These are phyloP conservation scores for Fusarium miscanthi DNA, from an alignment of 2,329 filamentous ascomycete species.

Conservation along the genomic window DNA sequence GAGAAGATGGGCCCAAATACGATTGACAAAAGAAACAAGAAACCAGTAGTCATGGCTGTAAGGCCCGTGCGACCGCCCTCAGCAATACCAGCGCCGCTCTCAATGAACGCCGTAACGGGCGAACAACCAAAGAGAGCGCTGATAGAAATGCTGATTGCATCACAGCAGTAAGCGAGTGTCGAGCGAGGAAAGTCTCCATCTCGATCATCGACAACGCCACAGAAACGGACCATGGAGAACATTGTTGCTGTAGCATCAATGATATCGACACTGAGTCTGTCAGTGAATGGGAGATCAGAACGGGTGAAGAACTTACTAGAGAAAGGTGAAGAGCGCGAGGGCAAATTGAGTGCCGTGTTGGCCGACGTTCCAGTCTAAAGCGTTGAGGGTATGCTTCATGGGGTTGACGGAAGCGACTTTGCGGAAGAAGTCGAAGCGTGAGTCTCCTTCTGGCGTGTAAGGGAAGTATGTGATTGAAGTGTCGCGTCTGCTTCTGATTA, in stretches of 20 bases:
- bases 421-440: constrained; percentile 81
- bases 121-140: constrained; percentile 73
- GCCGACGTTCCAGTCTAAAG: constrained; percentile 75
- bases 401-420: constrained; percentile 81
- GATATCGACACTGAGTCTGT: constrained; percentile 66
- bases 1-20: constrained; percentile 79
- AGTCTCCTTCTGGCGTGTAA: constrained; percentile 71
- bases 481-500: constrained; percentile 11
- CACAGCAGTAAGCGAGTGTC: constrained; percentile 76
- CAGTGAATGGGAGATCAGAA: accelerated
- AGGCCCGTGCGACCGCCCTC: constrained; percentile 76
- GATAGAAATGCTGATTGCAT: constrained; percentile 74
- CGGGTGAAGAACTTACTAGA: constrained; percentile 56
- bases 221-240: constrained; percentile 79
- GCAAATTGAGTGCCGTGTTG: constrained; percentile 76
- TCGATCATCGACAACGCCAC: constrained; percentile 66
- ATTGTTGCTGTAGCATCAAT: constrained; percentile 78
- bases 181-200: constrained; percentile 83
- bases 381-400: constrained; percentile 72
- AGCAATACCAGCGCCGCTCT: constrained; percentile 76
- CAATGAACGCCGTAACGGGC: constrained; percentile 76
- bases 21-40: constrained; percentile 74
- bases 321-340: constrained; percentile 77
- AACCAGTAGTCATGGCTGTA: constrained; percentile 72
- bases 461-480: constrained; percentile 83